Evolutionary conservation across 192 early-diverging fungal genomes (phyloP), one percentile per base, ranked within the genome.

Genomic region (Rhizophagus clarus): DNA sequence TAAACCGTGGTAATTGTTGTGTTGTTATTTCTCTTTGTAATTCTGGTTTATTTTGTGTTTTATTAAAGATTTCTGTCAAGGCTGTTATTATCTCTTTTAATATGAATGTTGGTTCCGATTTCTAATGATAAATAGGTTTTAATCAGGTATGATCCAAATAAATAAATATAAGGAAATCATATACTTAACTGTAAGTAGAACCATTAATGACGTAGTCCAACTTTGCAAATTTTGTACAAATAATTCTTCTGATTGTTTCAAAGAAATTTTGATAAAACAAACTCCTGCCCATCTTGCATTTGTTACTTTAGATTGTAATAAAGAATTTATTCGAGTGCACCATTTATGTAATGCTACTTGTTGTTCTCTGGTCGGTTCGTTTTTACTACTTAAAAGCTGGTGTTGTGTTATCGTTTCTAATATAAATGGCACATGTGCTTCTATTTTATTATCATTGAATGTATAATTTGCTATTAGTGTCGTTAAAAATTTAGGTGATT

Each of bases 1-100:
- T 84, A 64, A 88, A 89, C 67, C 84, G 82, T n/a, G 86, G 88
- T 6, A 90, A 72, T 51, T 85, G 84, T n/a, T 84, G 86, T 22
- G 83, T 79, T 15, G 87, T 84, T 51, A 90, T 79, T 79, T 90
- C 89, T 76, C 88, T 82, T 71, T 90, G 88, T 73, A 90, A 56
- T 37, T 90, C 88, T 24, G 86, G 87, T 56, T 83, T 85, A 62
- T 87, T 80, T 14, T 69, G 66, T 2, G 88, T 88, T 70, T 85
- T 87, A 22, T 80, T 81, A 79, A 88, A 89, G 37, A 90, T n/a
- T 42, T 82, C 82, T 3, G 84, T 83, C 29, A 90, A 71, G 2
- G 87, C 83, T 31, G 75, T 62, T 61, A 90, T 89, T 31, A 86
- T 79, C 9, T 77, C 84, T 51, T 85, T 82, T 47, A 86, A 75